These are phyloP conservation scores for Nevesoporus exiguus DNA, from an alignment of 768 basidiomycete genomes.

Conservation along the genomic window DNA sequence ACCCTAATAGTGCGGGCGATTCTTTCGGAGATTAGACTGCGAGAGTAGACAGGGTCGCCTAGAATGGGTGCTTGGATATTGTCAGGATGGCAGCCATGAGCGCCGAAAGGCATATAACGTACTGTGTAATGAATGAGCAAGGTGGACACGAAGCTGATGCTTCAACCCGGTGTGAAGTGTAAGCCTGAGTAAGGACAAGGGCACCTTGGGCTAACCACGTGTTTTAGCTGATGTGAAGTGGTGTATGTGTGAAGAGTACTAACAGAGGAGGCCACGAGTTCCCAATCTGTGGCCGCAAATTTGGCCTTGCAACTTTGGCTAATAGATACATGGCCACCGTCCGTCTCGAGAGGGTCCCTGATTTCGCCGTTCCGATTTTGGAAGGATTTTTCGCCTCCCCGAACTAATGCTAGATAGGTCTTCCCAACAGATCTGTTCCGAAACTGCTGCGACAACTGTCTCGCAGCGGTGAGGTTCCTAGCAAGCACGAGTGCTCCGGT, in stretches of 20 bases:
- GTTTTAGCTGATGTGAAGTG: slow-evolving; percentile 28
- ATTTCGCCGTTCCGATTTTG: slow-evolving; percentile 40
- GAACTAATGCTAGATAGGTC: slow-evolving; percentile 62
- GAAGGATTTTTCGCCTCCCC: slow-evolving; percentile 49
- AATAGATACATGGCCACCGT: slow-evolving; percentile 43
- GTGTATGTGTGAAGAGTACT: slow-evolving; percentile 23
- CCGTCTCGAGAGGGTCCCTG: slow-evolving; percentile 36
- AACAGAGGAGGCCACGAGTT: slow-evolving; percentile 56
- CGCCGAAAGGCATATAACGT: slow-evolving; percentile 9
- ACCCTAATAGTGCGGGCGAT: slow-evolving; percentile 29
- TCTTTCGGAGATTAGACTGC: slow-evolving; percentile 32
- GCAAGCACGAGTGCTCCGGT: slow-evolving; percentile 63
- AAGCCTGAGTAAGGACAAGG: slow-evolving; percentile 56
- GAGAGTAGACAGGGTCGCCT: slow-evolving; percentile 55
- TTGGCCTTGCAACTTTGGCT: slow-evolving; percentile 31
- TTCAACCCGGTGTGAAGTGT: slow-evolving; percentile 60
- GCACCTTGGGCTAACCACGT: slow-evolving; percentile 35
- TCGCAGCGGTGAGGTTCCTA: slow-evolving; percentile 40
- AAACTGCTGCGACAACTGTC: slow-evolving; percentile 56
- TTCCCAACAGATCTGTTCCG: slow-evolving; percentile 45
- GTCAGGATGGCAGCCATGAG: slow-evolving; percentile 11
- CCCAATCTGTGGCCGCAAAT: slow-evolving; percentile 48
- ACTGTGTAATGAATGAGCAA: slow-evolving; percentile 51
- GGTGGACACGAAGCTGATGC: slow-evolving; percentile 68
- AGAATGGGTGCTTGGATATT: slow-evolving; percentile 55